phyloP scores from a whole-genome alignment of 108 stramenopile genomes.

The Hondaea fermentalgiana region DNA sequence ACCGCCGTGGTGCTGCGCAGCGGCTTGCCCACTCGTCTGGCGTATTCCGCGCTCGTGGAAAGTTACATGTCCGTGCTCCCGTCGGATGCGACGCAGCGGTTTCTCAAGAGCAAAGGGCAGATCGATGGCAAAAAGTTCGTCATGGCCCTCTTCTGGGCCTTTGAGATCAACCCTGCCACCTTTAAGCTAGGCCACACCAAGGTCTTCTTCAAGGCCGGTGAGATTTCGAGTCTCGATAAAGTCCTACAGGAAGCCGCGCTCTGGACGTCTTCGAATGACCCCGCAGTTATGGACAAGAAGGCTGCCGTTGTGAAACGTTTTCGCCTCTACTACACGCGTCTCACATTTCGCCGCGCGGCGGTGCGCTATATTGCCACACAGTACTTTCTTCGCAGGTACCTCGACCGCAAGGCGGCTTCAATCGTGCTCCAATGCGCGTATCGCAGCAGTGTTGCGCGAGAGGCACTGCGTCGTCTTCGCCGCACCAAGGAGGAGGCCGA shows the following conservation, averaged over 20 bases:
- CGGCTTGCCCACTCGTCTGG: conserved; percentile 40
- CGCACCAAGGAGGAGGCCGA: neutral
- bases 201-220: neutral
- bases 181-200: neutral
- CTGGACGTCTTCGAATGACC: neutral
- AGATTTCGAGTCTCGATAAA: neutral
- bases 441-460: neutral
- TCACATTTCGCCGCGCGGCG: neutral
- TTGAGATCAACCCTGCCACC: neutral
- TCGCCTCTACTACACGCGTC: neutral
- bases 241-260: neutral
- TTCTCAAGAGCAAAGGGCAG: neutral
- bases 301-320: neutral
- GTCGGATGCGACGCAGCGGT: neutral
- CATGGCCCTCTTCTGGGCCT: neutral
- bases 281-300: neutral
- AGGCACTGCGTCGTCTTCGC: neutral
- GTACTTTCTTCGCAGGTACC: neutral
- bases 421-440: neutral
- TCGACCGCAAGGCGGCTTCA: neutral
- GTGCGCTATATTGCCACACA: neutral
- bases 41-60: conserved; percentile 18
- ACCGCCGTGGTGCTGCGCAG: conserved; percentile 42
- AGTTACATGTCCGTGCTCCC: neutral
- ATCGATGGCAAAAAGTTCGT: neutral